A percentile compares a stretch with the other conserved stretches of the same genome.
Evolutionary conservation across 164 flowering plant genomes (phyloP).

Genomic region (Kingdonia uniflora): DNA sequence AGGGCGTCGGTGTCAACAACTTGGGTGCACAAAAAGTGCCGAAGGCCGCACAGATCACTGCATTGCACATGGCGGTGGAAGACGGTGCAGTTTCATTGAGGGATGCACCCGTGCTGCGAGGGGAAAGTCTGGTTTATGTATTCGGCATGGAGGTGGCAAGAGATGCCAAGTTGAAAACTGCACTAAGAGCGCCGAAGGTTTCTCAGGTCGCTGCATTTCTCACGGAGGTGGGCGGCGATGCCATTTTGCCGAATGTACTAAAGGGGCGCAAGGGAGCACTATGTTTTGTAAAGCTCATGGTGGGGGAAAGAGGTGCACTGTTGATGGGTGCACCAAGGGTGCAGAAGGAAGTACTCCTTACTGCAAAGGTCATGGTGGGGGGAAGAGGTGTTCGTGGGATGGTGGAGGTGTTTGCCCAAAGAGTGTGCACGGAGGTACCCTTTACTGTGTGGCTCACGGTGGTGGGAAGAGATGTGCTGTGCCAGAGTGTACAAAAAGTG

Average conservation of each 20-base stretch:
- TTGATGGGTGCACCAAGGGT: constrained; percentile 75
- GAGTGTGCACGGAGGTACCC: constrained; percentile 90
- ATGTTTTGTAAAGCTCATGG: constrained; percentile 94
- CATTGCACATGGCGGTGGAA: constrained; percentile 95
- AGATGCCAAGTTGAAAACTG: constrained; percentile 78
- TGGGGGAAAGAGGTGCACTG: constrained; percentile 82
- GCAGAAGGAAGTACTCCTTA: constrained; percentile 92
- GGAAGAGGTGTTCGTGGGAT: constrained; percentile 73
- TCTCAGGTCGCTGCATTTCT: constrained; percentile 90
- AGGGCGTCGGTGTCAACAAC: constrained; percentile 77
- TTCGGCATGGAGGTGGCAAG: constrained; percentile 97
- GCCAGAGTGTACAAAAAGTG: constrained; percentile 85
- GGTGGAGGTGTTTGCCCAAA: constrained; percentile 75
- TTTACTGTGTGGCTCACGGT: constrained; percentile 82
- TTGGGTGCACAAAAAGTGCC: constrained; percentile 95
- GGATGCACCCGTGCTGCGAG: constrained; percentile 82
- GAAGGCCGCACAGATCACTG: constrained; percentile 93
- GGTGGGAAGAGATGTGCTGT: constrained; percentile 93
- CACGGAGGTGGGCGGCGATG: constrained; percentile 97
- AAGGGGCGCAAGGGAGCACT: constrained; percentile 97
- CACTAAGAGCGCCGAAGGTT: constrained; percentile 90
- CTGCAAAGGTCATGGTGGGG: constrained; percentile 98
- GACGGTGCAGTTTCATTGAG: constrained; percentile 62
- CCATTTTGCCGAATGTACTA: constrained; percentile 52
- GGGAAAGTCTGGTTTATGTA: constrained; percentile 86